A percentile compares a stretch with the other conserved stretches of the same genome.
These are phyloP conservation scores for Cryomyces minteri DNA, from an alignment of 495 filamentous ascomycete species.

Conservation along the genomic window DNA sequence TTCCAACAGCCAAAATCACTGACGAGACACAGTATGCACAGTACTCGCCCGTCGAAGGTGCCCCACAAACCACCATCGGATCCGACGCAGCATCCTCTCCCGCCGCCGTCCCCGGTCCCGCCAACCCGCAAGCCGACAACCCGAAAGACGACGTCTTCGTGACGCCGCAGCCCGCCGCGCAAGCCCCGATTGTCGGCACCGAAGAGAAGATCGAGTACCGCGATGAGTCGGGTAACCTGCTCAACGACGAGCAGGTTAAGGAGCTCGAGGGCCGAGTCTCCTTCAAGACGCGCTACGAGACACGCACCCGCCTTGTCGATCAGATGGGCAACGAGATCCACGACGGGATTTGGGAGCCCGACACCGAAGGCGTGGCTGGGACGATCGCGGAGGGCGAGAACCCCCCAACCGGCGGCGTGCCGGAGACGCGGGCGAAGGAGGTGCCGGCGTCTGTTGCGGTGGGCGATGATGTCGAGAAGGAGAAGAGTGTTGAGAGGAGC, in stretches of 20 bases:
- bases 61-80: neutral
- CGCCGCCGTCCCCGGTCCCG: conserved; percentile 6
- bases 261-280: conserved; percentile 77
- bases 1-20: neutral
- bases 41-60: conserved; percentile 3
- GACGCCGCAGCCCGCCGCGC: conserved; percentile 7
- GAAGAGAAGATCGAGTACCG: conserved; percentile 88
- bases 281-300: conserved; percentile 89
- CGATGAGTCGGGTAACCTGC: conserved; percentile 79
- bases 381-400: conserved; percentile 63
- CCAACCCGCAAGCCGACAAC: conserved; percentile 9
- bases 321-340: conserved; percentile 48
- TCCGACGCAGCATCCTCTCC: conserved; percentile 1
- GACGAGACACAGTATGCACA: conserved; percentile 9
- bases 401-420: conserved; percentile 34
- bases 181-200: conserved; percentile 29
- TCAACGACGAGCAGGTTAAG: conserved; percentile 68
- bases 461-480: conserved; percentile 14
- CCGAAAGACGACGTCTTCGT: conserved; percentile 13
- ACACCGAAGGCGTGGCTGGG: conserved; percentile 9
- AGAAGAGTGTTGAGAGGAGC: conserved; percentile 9
- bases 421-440: conserved; percentile 9
- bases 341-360: no score
- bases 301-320: conserved; percentile 70
- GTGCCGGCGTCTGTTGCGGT: conserved; percentile 23